Base-by-base conservation (phyloP, 345 rosid genomes). In the Acer negundo region DNA sequence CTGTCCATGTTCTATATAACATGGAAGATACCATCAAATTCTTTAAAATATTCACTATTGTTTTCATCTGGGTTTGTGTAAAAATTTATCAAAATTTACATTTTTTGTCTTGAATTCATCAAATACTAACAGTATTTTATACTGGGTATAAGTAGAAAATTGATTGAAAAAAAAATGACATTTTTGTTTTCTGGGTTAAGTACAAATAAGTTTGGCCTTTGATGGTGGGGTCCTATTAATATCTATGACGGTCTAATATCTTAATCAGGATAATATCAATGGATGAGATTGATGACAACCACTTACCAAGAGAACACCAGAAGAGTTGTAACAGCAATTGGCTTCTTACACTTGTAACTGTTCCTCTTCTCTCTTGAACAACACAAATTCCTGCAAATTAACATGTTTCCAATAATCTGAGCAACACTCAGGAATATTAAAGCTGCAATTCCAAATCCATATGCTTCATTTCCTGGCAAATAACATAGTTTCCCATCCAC, bases 231-330 rank as follows among this genome's bases (percentile, higher is more conserved):
- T 67, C 26, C 55, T 2, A 1, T 42, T 17, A 11, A 20, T 40
- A 62, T 16, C 2, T 44, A 6, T 59, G 17, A 63, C 20, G 56
- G 61, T 63, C 63, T 75, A 26, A 35, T 49, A n/a, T 64, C 31
- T 28, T 11, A 35, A 58, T 66, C 64, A 19, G 35, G 1, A 56
- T 56, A 5, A 56, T 5, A n/a, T 56, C 62, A 56, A 64, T 64
- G n/a, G 40, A 64, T 24, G 72, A 65, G 70, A 75, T 26, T 9
- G 72, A 75, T 31, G 6, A 69, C 15, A 8, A 55, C 40, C 1
- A 81, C 82, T 53, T 84, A 95, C 98, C 97, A 93, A 56, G 97
- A 93, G 12, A 93, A 58, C 40, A 84, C 73, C 67, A 87, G 79
- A 26, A 93, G 86, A 73, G 78, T 67, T 40, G 71, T 72, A 0